A percentile compares a stretch with the other conserved stretches of the same genome.
Evolutionary conservation across 2,329 filamentous ascomycete genomes (phyloP).

Genomic region (Neonectria ditissima): DNA sequence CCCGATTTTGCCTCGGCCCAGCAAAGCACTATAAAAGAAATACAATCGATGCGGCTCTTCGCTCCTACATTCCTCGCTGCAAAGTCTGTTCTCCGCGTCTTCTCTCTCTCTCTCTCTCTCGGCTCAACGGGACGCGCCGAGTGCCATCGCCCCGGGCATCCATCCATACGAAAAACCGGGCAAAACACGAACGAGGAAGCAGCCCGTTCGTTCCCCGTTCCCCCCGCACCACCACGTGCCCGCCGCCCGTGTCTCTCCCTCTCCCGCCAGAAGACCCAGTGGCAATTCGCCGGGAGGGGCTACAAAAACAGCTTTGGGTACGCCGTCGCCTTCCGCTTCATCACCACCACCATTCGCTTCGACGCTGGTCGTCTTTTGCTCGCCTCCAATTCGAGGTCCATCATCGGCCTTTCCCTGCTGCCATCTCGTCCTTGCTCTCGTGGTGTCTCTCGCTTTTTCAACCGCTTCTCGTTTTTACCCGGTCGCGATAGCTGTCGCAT

Average conservation of each 20-base stretch:
- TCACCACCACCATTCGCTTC: slow-evolving; percentile 6
- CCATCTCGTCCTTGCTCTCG: background rate
- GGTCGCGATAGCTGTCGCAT: background rate
- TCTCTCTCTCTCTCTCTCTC: background rate
- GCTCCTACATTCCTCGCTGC: background rate
- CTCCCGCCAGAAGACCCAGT: background rate
- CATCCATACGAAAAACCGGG: background rate
- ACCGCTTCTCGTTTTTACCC: slow-evolving; percentile 1
- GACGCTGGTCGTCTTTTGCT: background rate
- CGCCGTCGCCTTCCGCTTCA: slow-evolving; percentile 1
- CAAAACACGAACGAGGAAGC: background rate
- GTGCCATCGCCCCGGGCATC: background rate
- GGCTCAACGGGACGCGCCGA: background rate
- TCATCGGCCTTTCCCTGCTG: background rate
- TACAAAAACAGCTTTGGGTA: slow-evolving; percentile 6
- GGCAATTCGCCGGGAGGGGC: background rate
- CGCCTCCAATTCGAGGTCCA: background rate
- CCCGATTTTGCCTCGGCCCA: background rate
- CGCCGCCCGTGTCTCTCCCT: background rate
- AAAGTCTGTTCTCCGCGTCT: background rate
- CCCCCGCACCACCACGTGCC: slow-evolving; percentile 9
- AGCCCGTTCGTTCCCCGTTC: too few relatives aligned
- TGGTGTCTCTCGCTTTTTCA: background rate
- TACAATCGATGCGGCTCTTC: background rate
- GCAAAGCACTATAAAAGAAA: background rate